A percentile compares a stretch with the other conserved stretches of the same genome.
phyloP scores from a whole-genome alignment of 108 stramenopile species.

The Cyclotella baltica region DNA sequence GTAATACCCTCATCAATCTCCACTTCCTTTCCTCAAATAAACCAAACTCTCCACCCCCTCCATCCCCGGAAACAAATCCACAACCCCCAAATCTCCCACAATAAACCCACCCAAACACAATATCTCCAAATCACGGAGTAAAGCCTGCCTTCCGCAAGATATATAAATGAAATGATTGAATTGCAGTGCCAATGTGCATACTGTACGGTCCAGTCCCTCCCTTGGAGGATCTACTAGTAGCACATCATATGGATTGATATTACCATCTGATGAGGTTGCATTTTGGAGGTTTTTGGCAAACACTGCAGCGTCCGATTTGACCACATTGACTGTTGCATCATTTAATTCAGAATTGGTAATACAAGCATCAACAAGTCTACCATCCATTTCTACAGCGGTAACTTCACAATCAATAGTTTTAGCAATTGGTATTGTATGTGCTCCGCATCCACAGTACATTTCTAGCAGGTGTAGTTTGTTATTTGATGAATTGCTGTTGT shows the following conservation, averaged over 20 bases:
- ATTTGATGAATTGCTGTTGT: neutral
- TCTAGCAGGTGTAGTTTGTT: conserved; percentile 56
- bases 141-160: conserved; percentile 70
- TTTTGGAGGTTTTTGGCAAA: conserved; percentile 54
- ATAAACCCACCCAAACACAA: conserved; percentile 56
- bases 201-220: conserved; percentile 60
- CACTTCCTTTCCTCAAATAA: conserved; percentile 62
- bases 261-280: conserved; percentile 15
- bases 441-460: conserved; percentile 85
- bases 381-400: conserved; percentile 75
- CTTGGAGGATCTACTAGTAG: conserved; percentile 82
- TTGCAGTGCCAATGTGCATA: conserved; percentile 68
- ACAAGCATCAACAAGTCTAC: conserved; percentile 69
- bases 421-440: conserved; percentile 80
- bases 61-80: conserved; percentile 83
- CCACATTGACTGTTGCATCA: conserved; percentile 36
- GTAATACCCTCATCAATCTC: too few relatives aligned
- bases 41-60: conserved; percentile 78
- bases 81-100: conserved; percentile 59
- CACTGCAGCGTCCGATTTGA: conserved; percentile 66
- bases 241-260: conserved; percentile 40
- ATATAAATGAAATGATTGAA: conserved; percentile 72
- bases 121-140: conserved; percentile 68
- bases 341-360: conserved; percentile 62
- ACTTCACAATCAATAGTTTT: conserved; percentile 58